Conservation (phyloP, 805 yeast species). For the Lipomyces mesembrius region DNA sequence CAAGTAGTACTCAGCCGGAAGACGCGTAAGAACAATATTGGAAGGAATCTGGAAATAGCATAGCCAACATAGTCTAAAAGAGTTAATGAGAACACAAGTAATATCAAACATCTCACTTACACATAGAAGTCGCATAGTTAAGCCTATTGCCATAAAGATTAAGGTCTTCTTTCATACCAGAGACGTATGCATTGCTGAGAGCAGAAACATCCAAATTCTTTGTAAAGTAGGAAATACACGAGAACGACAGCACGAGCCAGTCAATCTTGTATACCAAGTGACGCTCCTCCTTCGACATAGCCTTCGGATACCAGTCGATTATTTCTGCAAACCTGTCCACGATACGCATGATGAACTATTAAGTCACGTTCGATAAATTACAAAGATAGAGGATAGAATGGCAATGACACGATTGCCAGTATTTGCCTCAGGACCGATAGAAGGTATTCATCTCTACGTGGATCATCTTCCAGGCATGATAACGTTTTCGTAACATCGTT, state of each 20-base stretch:
- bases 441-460: no score
- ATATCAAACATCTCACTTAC: conserved; percentile 46
- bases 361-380: no score
- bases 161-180: conserved; percentile 63
- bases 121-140: conserved; percentile 52
- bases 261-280: conserved; percentile 60
- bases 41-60: conserved; percentile 49
- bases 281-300: conserved; percentile 52
- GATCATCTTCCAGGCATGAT: no score
- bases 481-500: no score
- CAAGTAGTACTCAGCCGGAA: conserved; percentile 51
- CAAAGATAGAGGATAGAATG: no score
- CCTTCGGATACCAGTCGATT: conserved; percentile 34
- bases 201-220: conserved; percentile 68
- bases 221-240: conserved; percentile 69
- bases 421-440: no score
- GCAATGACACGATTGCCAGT: no score
- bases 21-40: conserved; percentile 48
- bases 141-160: conserved; percentile 68
- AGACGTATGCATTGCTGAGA: conserved; percentile 66
- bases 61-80: conserved; percentile 41
- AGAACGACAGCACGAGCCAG: conserved; percentile 57
- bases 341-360: background rate
- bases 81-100: no score
- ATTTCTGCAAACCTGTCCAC: conserved; percentile 18